These are phyloP conservation scores for Rhizophagus clarus DNA, from an alignment of 192 early-diverging fungal species.

Conservation along the genomic window DNA sequence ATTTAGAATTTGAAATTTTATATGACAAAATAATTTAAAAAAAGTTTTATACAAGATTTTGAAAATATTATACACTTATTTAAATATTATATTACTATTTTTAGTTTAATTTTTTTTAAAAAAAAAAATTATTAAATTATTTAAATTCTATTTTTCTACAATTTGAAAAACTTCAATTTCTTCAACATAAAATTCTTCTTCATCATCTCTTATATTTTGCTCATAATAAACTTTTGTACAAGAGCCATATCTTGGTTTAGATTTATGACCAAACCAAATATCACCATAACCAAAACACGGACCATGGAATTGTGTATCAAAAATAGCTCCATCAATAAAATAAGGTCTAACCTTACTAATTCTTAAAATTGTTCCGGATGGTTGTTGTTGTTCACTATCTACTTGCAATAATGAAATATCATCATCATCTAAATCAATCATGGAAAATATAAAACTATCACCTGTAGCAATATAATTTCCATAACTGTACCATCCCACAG, in stretches of 20 bases:
- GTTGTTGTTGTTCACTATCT: not conserved
- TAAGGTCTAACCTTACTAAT: slow-evolving; percentile 5
- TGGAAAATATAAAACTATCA: slow-evolving; percentile 21
- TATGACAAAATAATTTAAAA: too few species aligned
- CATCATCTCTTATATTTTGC: not conserved
- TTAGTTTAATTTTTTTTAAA: too few species aligned
- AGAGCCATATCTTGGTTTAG: slow-evolving; percentile 8
- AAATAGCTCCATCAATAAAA: slow-evolving; percentile 8
- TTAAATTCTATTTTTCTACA: not conserved
- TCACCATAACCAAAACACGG: slow-evolving; percentile 17
- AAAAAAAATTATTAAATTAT: too few species aligned
- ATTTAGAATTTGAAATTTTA: too few species aligned
- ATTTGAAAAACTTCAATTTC: slow-evolving; percentile 14
- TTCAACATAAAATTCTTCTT: slow-evolving; percentile 17
- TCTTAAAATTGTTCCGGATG: not conserved
- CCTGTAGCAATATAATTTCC: slow-evolving; percentile 13
- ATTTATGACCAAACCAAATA: slow-evolving; percentile 6
- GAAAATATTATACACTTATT: too few species aligned
- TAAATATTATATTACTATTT: too few species aligned
- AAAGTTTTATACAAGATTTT: too few species aligned
- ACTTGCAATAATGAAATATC: not conserved
- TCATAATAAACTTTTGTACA: slow-evolving; percentile 17
- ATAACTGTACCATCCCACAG: slow-evolving; percentile 2
- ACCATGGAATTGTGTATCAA: not conserved
- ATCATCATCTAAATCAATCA: not conserved